Evolutionary conservation across 306 rosid species (phyloP).

Genomic region (Quercus glauca): DNA sequence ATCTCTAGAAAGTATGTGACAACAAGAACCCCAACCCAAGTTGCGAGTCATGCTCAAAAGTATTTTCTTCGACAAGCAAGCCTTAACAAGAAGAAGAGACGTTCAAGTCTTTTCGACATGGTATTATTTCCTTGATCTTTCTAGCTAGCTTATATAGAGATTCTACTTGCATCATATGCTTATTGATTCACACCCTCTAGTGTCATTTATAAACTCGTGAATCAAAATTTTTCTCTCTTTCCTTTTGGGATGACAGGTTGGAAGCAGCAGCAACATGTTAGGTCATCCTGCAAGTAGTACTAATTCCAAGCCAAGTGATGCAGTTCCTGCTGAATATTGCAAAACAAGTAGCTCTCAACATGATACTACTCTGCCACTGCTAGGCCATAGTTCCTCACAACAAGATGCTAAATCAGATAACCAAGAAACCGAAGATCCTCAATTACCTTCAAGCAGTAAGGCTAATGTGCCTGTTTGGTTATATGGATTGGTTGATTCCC

Average conservation of each 20-base stretch:
- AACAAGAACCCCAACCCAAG: slow-evolving; percentile 93
- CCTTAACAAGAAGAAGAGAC: slow-evolving; percentile 60
- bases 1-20: slow-evolving; percentile 75
- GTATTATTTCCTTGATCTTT: slow-evolving; percentile 6
- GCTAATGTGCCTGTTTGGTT: slow-evolving; percentile 33
- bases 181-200: not conserved
- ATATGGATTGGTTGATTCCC: slow-evolving; percentile 37
- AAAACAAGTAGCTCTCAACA: slow-evolving; percentile 9
- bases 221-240: not conserved
- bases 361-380: slow-evolving; percentile 30
- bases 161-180: not conserved
- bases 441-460: not conserved
- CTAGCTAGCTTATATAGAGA: not conserved
- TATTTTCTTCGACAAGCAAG: slow-evolving; percentile 63
- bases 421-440: slow-evolving; percentile 19
- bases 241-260: slow-evolving; percentile 38
- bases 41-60: slow-evolving; percentile 96
- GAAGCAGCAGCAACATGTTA: slow-evolving; percentile 24
- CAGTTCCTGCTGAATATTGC: not conserved
- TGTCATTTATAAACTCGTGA: not conserved
- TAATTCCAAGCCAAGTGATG: slow-evolving; percentile 10
- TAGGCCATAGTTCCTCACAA: slow-evolving; percentile 8
- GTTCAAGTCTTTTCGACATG: slow-evolving; percentile 88
- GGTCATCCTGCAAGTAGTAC: not conserved
- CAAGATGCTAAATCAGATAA: slow-evolving; percentile 26